phyloP scores from a whole-genome alignment of 2,329 filamentous ascomycete genomes.

The Purpureocillium lavendulum region DNA sequence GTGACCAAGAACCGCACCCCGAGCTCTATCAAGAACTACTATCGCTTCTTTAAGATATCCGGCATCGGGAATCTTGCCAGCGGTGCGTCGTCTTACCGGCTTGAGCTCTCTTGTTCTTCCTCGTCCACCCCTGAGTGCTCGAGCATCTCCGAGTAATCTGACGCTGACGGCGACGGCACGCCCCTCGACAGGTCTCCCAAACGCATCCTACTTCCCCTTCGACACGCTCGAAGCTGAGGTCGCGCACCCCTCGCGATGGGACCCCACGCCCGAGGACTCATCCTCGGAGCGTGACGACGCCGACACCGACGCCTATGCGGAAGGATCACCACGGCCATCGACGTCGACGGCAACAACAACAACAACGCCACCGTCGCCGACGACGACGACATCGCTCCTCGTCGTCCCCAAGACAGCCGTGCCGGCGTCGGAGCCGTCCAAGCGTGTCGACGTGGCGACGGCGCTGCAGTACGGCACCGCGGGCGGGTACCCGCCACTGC shows the following conservation, averaged over 20 bases:
- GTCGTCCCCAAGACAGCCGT: conserved; percentile 27
- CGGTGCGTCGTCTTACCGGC: conserved; percentile 32
- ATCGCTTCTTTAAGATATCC: conserved; percentile 69
- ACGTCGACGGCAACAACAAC: no score
- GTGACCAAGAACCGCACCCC: conserved; percentile 55
- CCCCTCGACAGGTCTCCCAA: conserved; percentile 73
- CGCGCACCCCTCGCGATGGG: conserved; percentile 66
- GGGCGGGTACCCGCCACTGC: conserved; percentile 71
- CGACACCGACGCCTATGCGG: no score
- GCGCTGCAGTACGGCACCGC: conserved; percentile 84
- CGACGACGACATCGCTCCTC: no score
- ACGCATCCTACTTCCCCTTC: conserved; percentile 77
- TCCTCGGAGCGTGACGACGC: conserved; percentile 48
- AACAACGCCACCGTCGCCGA: no score
- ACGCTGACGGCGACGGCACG: no score
- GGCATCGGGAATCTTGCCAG: conserved; percentile 55
- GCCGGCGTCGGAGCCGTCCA: conserved; percentile 59
- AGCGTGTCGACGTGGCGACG: conserved; percentile 43
- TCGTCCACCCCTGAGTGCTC: no score
- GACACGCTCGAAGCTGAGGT: conserved; percentile 81
- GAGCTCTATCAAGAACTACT: conserved; percentile 71
- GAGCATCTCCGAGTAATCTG: no score
- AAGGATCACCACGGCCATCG: no score
- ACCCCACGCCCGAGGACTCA: conserved; percentile 32
- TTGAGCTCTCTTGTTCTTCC: background rate